Conservation (phyloP, 768 basidiomycete genomes). For the Rhizopogon vinicolor region DNA sequence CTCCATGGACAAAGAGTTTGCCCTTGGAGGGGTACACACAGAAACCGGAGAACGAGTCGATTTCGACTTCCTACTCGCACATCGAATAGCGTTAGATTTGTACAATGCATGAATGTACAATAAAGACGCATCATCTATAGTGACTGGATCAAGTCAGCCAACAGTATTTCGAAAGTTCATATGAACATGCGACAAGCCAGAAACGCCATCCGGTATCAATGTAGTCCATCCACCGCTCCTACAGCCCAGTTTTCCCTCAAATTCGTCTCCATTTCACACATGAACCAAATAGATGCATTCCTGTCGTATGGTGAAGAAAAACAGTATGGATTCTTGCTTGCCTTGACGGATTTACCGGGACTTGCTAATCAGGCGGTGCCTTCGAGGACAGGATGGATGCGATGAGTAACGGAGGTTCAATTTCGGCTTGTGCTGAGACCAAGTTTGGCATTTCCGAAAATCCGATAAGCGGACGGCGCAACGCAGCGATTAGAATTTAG, state of each 20-base stretch:
- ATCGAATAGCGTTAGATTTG: background rate
- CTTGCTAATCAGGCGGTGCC: slow-evolving; percentile 17
- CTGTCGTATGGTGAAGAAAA: slow-evolving; percentile 7
- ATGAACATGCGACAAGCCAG: slow-evolving; percentile 10
- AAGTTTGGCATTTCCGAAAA: too few species aligned
- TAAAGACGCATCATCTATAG: slow-evolving; percentile 21
- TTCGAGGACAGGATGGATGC: slow-evolving; percentile 8
- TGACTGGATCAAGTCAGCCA: slow-evolving; percentile 12
- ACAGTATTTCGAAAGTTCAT: slow-evolving; percentile 5
- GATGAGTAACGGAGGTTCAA: slow-evolving; percentile 17
- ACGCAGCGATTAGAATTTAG: too few species aligned
- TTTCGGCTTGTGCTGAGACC: too few species aligned
- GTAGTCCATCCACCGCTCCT: slow-evolving; percentile 39
- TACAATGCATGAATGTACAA: background rate
- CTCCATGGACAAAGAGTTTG: slow-evolving; percentile 90
- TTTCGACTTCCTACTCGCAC: slow-evolving; percentile 83
- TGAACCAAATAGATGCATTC: slow-evolving; percentile 6
- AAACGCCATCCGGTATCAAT: slow-evolving; percentile 32
- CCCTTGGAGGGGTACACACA: slow-evolving; percentile 99
- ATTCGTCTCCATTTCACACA: background rate
- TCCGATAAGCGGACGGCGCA: too few species aligned
- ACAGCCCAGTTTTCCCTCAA: slow-evolving; percentile 10
- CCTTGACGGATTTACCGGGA: slow-evolving; percentile 50
- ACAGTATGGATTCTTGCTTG: slow-evolving; percentile 39
- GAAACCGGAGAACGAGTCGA: slow-evolving; percentile 96